phyloP scores from a whole-genome alignment of 2,329 filamentous ascomycete species.

The Stachybotrys echinatus region DNA sequence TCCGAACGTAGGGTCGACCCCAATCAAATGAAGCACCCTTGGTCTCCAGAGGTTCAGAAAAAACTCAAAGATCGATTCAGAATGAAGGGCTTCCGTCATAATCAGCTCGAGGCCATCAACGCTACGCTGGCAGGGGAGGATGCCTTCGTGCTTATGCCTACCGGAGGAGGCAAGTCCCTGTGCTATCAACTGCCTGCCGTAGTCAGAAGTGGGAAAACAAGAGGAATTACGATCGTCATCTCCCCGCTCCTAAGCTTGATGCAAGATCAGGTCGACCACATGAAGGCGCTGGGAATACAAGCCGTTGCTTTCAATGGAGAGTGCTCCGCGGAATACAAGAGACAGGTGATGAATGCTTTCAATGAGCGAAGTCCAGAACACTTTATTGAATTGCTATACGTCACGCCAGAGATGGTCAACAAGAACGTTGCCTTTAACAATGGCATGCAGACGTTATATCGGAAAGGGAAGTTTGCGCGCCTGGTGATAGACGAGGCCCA shows the following conservation, averaged over 20 bases:
- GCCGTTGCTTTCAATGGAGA: conserved; percentile 81
- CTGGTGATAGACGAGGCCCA: conserved; percentile 99
- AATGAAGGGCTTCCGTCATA: conserved; percentile 79
- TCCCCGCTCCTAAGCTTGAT: conserved; percentile 92
- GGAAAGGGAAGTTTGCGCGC: conserved; percentile 68
- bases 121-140: conserved; percentile 83
- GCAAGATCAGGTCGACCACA: conserved; percentile 90
- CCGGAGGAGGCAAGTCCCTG: conserved; percentile 91
- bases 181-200: conserved; percentile 95
- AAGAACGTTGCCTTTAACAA: conserved; percentile 68
- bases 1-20: conserved; percentile 35
- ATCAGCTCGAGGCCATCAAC: conserved; percentile 95
- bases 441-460: conserved; percentile 63
- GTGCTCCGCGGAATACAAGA: conserved; percentile 56
- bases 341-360: conserved; percentile 60
- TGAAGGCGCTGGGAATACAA: conserved; percentile 68
- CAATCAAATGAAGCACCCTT: conserved; percentile 61
- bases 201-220: conserved; percentile 72
- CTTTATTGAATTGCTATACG: conserved; percentile 81
- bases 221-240: conserved; percentile 88
- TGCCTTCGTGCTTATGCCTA: conserved; percentile 95
- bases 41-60: conserved; percentile 80
- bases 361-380: conserved; percentile 62
- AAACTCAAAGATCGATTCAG: conserved; percentile 80
- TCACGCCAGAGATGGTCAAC: conserved; percentile 94